Evolutionary conservation across 495 filamentous ascomycete genomes (phyloP).

Genomic region (Immersiella caudata): DNA sequence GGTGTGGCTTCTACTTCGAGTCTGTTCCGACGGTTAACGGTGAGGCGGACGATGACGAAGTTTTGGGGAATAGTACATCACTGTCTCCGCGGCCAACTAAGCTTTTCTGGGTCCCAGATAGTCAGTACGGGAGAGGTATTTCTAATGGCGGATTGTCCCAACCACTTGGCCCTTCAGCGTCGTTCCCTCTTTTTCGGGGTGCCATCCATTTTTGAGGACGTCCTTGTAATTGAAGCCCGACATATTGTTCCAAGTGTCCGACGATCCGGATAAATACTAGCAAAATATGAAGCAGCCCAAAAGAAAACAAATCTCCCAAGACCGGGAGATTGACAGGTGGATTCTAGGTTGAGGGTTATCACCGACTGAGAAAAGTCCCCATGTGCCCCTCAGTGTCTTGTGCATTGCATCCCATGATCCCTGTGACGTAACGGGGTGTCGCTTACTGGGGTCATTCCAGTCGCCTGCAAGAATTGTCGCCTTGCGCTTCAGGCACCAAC

Average conservation of each 20-base stretch:
- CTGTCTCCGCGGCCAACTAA: constrained; percentile 43
- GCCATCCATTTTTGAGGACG: constrained; percentile 49
- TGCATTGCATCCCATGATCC: constrained; percentile 2
- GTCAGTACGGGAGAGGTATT: neutral
- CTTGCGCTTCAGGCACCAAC: constrained; percentile 34
- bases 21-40: neutral
- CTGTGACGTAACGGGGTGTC: constrained; percentile 16
- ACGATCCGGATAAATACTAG: neutral
- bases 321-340: neutral
- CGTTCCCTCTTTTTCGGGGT: constrained; percentile 45
- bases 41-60: neutral
- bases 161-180: constrained; percentile 47
- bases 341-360: neutral
- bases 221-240: constrained; percentile 41
- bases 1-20: constrained; percentile 39
- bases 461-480: constrained; percentile 11
- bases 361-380: neutral
- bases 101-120: constrained; percentile 43
- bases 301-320: neutral
- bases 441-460: neutral
- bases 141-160: constrained; percentile 19
- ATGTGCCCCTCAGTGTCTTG: constrained; percentile 6
- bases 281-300: neutral
- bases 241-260: neutral
- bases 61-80: constrained; percentile 14